Evolutionary conservation across 495 filamentous ascomycete genomes (phyloP), one percentile per base, ranked within the genome.

Genomic region (Penicillium chermesinum): DNA sequence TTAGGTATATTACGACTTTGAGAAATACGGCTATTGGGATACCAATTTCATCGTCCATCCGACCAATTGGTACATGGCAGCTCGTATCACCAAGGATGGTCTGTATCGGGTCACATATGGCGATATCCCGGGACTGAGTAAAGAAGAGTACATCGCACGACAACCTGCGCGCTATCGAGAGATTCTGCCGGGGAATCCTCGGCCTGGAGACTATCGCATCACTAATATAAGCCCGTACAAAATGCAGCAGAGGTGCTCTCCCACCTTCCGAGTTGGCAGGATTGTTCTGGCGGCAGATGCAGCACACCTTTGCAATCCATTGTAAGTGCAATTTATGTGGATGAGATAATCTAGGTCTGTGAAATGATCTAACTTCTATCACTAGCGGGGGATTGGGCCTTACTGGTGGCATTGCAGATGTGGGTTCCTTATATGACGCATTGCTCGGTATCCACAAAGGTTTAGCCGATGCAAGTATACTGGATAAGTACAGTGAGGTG

Each of bases 21-120:
- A 67, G 15, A 72, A 76, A 45, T 81, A 70, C 48, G 71, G 64
- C 22, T 81, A 72, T 50, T 66, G 69, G 55, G 81, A 84, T 52
- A 67, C 72, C 27, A 81, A 79, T 55, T 82, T 81, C 51, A 76
- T 81, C 50, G 59, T 83, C 9, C 72, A 84, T 41, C 81, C 79
- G 1, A 70, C 75, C 7, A 65, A 83, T 54, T 81, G 75, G 50
- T 80, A 78, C 67, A 81, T 85, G 77, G 79, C 74, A 7, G 79
- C 79, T 7, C 73, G 63, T 44, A 77, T 84, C 50, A 78, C 75
- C 4, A 55, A 61, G 9, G 80, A 84, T 50, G 76, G 76, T 13
- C 63, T 84, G 15, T 82, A 78, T 64, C 72, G 81, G 2, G 74
- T 84, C 39, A 75, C 81, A 6, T 84, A 83, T 58, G 78, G 77